These are phyloP conservation scores for Nannochloropsis gaditana DNA, from an alignment of 108 stramenopile species.

Conservation along the genomic window DNA sequence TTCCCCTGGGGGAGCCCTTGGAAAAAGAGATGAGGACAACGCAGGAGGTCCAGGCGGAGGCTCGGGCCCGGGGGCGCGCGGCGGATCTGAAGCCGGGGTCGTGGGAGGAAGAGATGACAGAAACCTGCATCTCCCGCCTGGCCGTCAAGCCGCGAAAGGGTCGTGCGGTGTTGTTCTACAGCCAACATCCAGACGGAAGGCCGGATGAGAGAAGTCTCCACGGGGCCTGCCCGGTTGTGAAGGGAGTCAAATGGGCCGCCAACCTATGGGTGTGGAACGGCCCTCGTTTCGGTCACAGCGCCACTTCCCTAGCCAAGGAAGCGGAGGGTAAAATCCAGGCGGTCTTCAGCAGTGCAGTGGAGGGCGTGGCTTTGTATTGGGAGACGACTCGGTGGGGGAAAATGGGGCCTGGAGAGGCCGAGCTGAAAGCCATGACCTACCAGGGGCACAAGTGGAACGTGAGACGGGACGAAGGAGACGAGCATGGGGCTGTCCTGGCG, in stretches of 20 bases:
- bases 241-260: slow-evolving; percentile 81
- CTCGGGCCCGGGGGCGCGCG: not conserved
- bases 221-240: slow-evolving; percentile 80
- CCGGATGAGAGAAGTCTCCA: slow-evolving; percentile 70
- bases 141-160: slow-evolving; percentile 67
- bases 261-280: slow-evolving; percentile 88
- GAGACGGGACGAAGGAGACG: not conserved
- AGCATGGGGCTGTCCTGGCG: not conserved
- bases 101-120: slow-evolving; percentile 51
- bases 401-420: not conserved
- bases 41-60: not conserved
- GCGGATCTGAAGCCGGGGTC: not conserved
- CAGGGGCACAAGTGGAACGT: slow-evolving; percentile 13
- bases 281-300: slow-evolving; percentile 27
- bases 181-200: slow-evolving; percentile 44
- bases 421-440: not conserved
- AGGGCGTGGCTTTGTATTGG: not conserved
- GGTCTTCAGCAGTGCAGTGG: not conserved
- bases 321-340: not conserved
- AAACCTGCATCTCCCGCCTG: slow-evolving; percentile 38
- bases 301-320: not conserved
- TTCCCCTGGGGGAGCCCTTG: slow-evolving; percentile 46
- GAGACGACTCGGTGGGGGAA: slow-evolving; percentile 8
- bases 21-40: slow-evolving; percentile 18
- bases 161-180: slow-evolving; percentile 71